These are phyloP conservation scores for Sindora glabra DNA, from an alignment of 306 rosid species.

Conservation along the genomic window DNA sequence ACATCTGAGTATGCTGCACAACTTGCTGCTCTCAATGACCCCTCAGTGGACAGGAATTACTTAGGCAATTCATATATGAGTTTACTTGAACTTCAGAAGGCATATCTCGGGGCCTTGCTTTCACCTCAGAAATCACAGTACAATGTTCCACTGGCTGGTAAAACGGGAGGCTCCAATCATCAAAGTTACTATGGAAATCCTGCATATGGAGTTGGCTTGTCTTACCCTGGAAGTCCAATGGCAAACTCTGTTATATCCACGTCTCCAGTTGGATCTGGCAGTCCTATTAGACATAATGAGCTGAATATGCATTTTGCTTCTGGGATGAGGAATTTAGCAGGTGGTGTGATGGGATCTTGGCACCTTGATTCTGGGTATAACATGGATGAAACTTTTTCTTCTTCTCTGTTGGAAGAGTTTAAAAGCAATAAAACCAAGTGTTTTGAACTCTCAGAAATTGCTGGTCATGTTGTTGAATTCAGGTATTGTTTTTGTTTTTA, in stretches of 20 bases:
- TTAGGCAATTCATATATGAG: constrained; percentile 69
- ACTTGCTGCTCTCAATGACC: constrained; percentile 67
- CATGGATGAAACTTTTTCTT: constrained; percentile 59
- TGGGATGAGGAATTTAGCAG: constrained; percentile 74
- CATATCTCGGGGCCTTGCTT: constrained; percentile 58
- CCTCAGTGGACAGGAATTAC: constrained; percentile 61
- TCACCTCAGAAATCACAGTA: constrained; percentile 88
- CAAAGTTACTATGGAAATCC: constrained; percentile 82
- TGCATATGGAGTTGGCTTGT: constrained; percentile 61
- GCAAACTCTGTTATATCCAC: constrained; percentile 56
- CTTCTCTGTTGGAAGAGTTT: constrained; percentile 83
- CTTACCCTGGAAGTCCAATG: constrained; percentile 89
- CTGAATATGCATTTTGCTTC: constrained; percentile 68
- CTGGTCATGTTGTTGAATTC: constrained; percentile 56
- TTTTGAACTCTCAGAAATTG: constrained; percentile 80
- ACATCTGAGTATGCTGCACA: constrained; percentile 85
- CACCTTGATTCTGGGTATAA: constrained; percentile 60
- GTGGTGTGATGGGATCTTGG: constrained; percentile 71
- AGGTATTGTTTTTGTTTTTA: constrained; percentile 31
- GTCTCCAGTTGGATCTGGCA: constrained; percentile 85
- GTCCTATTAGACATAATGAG: constrained; percentile 83
- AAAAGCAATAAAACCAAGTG: constrained; percentile 81
- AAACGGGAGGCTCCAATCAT: constrained; percentile 63
- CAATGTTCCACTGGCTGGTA: constrained; percentile 49
- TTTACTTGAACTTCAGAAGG: constrained; percentile 79